Conservation (phyloP, 2,329 filamentous ascomycete species). For the Neophaeococcomyces mojaviensis region DNA sequence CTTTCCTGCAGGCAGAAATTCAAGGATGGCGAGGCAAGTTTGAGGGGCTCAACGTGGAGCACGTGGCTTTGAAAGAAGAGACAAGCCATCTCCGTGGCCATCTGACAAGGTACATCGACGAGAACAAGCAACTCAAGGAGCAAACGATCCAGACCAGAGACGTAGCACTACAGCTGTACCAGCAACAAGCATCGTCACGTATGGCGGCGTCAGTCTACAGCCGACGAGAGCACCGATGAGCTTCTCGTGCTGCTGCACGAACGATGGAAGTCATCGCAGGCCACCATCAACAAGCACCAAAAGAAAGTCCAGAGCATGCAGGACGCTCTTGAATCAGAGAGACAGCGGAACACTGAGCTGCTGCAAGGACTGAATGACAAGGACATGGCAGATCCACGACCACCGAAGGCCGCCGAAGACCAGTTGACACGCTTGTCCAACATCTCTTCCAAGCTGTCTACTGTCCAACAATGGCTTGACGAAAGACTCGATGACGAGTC, state of each 20-base stretch:
- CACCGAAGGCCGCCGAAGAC: background rate
- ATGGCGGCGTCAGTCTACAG: background rate
- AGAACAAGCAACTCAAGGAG: background rate
- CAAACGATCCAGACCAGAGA: background rate
- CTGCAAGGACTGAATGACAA: conserved; percentile 5
- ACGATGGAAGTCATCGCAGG: conserved; percentile 3
- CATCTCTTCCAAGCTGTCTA: conserved; percentile 3
- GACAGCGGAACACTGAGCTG: conserved; percentile 5
- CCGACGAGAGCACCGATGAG: conserved; percentile 2
- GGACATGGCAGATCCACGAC: conserved; percentile 2
- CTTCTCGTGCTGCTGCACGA: conserved; percentile 1
- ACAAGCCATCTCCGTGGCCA: background rate
- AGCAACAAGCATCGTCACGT: conserved; percentile 2
- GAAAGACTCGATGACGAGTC: conserved; percentile 1
- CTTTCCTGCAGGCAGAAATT: no score
- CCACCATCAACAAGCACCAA: conserved; percentile 3
- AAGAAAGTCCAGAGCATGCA: conserved; percentile 7
- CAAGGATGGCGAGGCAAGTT: no score
- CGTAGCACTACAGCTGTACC: conserved; percentile 1
- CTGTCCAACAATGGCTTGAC: conserved; percentile 2
- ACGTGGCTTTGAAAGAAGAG: conserved; percentile 1
- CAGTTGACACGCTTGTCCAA: conserved; percentile 4
- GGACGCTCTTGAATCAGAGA: conserved; percentile 5
- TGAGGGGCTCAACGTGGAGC: no score
- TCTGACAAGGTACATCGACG: background rate